Evolutionary conservation across 495 filamentous ascomycete species (phyloP).

Genomic region (Xanthoparmelia taractica): DNA sequence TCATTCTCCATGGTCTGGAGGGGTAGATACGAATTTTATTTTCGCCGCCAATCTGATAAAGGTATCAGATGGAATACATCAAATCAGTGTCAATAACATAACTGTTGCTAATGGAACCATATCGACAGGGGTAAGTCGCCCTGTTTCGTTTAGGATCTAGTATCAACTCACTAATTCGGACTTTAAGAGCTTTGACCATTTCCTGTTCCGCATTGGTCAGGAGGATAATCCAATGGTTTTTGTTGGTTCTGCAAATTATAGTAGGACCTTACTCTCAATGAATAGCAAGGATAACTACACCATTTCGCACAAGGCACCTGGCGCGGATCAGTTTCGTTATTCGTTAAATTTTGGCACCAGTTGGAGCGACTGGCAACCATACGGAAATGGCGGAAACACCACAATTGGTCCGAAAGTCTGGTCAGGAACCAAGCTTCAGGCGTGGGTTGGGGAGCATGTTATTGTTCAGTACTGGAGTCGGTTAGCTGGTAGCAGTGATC

Average conservation of each 20-base stretch:
- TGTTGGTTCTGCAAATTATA: constrained; percentile 50
- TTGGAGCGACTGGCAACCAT: constrained; percentile 49
- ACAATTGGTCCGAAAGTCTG: constrained; percentile 37
- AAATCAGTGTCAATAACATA: constrained; percentile 39
- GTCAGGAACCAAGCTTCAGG: constrained; percentile 46
- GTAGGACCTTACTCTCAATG: constrained; percentile 38
- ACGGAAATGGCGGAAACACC: constrained; percentile 35
- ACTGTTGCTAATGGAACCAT: constrained; percentile 29
- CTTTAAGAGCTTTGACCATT: constrained; percentile 33
- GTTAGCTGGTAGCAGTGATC: constrained; percentile 51
- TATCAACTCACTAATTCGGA: constrained; percentile 38
- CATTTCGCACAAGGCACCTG: constrained; percentile 48
- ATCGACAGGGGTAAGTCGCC: constrained; percentile 38
- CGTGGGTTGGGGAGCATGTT: constrained; percentile 56
- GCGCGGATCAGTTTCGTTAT: constrained; percentile 54
- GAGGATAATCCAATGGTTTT: constrained; percentile 42
- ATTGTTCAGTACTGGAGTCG: constrained; percentile 56
- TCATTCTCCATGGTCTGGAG: constrained; percentile 31
- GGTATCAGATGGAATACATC: constrained; percentile 44
- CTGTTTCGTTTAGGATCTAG: constrained; percentile 40
- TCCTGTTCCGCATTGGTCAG: constrained; percentile 40
- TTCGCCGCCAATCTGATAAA: constrained; percentile 36
- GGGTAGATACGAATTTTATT: constrained; percentile 35
- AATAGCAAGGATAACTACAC: constrained; percentile 32
- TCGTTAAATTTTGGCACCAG: constrained; percentile 45